Evolutionary conservation across 1,284 basidiomycete genomes (phyloP), one percentile per base, ranked within the genome.

Genomic region (Boletellus dicymbophilus): DNA sequence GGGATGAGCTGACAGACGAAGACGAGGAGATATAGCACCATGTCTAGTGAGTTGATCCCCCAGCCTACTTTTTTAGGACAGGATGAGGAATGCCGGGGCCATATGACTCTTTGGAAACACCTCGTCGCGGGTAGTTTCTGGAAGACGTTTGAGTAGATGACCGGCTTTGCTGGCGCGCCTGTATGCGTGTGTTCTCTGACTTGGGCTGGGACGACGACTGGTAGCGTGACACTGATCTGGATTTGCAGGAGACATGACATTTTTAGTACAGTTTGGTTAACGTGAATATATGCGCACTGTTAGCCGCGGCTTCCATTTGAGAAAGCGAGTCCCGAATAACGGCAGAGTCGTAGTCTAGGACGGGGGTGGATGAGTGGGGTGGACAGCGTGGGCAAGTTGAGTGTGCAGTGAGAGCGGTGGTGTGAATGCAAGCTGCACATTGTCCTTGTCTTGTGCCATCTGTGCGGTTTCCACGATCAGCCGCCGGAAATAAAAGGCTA

Each of bases 51-150:
- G 66, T 37, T 8, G 27, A 16, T 48, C n/a, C 23, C 2, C 18
- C 20, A 10, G n/a, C n/a, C 27, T 16, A 5, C 9, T 3, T 25
- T 3, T 25, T 30, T 27, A 25, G 49, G 55, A 79, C 80, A 55
- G 57, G 84, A 87, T 85, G 85, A 85, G 57, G 76, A 63, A 59
- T 75, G 84, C 85, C 85, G 85, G 85, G 85, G 85, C 85, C 85
- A 88, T 82, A 85, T 80, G 85, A 86, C 81, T 57, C 81, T 85
- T 80, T 71, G 72, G 68, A 72, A 70, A 60, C 47, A 10, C 49
- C 46, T 41, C 47, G n/a, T 51, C 43, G 11, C 4, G 23, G 41
- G 49, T 44, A 33, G 20, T 52, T 53, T 56, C 46, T 21, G 62
- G 36, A 66, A 63, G 62, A n/a, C 37, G 65, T 28, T 46, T 62